phyloP scores from a whole-genome alignment of 139 green algal genomes.

The Chlamydomonas applanata region DNA sequence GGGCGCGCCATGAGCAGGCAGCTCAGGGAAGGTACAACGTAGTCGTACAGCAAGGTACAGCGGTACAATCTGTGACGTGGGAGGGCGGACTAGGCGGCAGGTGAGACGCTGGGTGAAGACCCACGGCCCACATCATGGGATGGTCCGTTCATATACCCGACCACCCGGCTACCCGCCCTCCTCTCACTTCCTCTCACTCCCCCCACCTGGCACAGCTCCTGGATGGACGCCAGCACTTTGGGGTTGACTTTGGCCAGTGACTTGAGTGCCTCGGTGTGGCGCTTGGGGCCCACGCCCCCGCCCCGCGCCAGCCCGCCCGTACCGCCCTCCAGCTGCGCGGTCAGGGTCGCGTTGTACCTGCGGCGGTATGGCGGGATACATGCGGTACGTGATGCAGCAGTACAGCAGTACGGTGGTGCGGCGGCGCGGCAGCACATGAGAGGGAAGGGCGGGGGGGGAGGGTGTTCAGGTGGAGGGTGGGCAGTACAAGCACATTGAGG shows the following conservation, averaged over 20 bases:
- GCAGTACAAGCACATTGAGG: too few species aligned
- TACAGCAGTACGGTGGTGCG: too few species aligned
- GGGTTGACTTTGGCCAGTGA: slow-evolving; percentile 66
- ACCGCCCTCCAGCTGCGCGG: slow-evolving; percentile 78
- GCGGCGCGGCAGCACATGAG: too few species aligned
- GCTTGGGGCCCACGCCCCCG: slow-evolving; percentile 59
- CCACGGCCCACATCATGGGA: too few species aligned
- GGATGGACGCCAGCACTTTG: slow-evolving; percentile 46
- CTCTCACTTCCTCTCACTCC: background rate
- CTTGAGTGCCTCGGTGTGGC: slow-evolving; percentile 79
- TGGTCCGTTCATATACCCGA: too few species aligned
- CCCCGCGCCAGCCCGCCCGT: slow-evolving; percentile 7
- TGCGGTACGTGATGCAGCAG: too few species aligned
- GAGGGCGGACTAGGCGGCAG: too few species aligned
- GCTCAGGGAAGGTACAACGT: background rate
- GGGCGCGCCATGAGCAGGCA: slow-evolving; percentile 24
- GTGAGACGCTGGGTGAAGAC: too few species aligned
- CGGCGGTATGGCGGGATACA: background rate
- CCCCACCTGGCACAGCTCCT: slow-evolving; percentile 43
- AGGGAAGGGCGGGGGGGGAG: too few species aligned
- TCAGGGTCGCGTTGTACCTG: slow-evolving; percentile 94
- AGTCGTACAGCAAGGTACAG: background rate
- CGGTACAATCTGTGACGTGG: too few species aligned
- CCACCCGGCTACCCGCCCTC: too few species aligned
- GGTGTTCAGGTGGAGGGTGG: too few species aligned